Evolutionary conservation across 257 asterid genomes (phyloP), one percentile per base, ranked within the genome.

Genomic region (Gentiana dahurica): DNA sequence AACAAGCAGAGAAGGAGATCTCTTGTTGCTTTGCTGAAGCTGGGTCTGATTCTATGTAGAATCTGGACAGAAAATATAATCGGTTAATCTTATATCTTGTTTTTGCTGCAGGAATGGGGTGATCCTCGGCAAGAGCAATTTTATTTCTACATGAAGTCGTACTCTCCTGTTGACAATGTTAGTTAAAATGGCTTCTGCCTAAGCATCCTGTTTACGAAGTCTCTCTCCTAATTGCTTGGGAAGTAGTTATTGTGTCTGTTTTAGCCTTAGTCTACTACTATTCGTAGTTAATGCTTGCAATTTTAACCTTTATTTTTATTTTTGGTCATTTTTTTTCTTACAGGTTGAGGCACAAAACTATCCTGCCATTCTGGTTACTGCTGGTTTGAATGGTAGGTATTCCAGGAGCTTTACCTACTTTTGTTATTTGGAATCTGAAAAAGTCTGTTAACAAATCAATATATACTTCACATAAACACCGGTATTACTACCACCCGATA

Each of bases 61-160:
- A 9, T 51, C 34, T 24, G 24, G 24, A 12, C 49, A 44, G 33
- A 43, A 39, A 12, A 15, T 41, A 4, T 32, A 34, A 15, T 33
- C 45, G 5, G 34, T 51, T 44, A 43, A 57, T 34, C 62, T 33
- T 3, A 13, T 45, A 45, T 5, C 50, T 60, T 38, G 1, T 15
- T 74, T 49, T 67, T 56, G 63, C 61, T 67, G 64, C 86, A 91
- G 98, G 98, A 91, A 79, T 87, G 97, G 98, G 95, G 97, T 52
- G 98, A 91, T 77, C 98, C 98, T 66, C 92, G 97, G 38, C 74
- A 82, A 68, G 85, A 91, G 64, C 94, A 91, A 80, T 87, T 75
- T 61, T 91, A 91, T 73, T 83, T 62, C 76, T 85, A 83, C 69
- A 85, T 91, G 88, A 91, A 87, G 79, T 87, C 98, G 0, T 91